A percentile compares a stretch with the other conserved stretches of the same genome.
Conservation (phyloP, 2,329 filamentous ascomycete species). For the Dothideomycetes sp. region DNA sequence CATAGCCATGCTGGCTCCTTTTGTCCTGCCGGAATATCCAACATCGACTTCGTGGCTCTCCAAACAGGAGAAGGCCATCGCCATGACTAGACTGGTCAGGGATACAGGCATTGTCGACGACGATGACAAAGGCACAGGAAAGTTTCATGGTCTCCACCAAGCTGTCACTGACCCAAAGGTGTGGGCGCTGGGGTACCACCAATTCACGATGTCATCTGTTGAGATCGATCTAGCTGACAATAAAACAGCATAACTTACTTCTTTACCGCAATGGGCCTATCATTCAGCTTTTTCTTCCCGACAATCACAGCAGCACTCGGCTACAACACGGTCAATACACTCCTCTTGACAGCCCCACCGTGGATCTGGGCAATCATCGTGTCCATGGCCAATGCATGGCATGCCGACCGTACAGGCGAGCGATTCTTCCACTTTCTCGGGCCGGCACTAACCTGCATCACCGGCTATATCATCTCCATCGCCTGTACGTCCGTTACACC, state of each 20-base stretch:
- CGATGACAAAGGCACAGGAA: slow-evolving; percentile 34
- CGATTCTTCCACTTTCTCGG: slow-evolving; percentile 48
- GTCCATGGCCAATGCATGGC: slow-evolving; percentile 11
- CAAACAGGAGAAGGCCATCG: slow-evolving; percentile 22
- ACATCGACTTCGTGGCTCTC: slow-evolving; percentile 26
- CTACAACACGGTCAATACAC: slow-evolving; percentile 25
- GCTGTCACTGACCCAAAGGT: slow-evolving; percentile 15
- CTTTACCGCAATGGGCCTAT: slow-evolving; percentile 6
- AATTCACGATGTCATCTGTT: no score
- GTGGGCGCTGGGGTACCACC: slow-evolving; percentile 10
- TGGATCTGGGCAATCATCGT: slow-evolving; percentile 20
- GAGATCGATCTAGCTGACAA: no score
- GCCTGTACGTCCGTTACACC: slow-evolving; percentile 44
- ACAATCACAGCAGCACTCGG: slow-evolving; percentile 26
- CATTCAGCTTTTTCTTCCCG: slow-evolving; percentile 22
- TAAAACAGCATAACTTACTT: no score
- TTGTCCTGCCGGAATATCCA: slow-evolving; percentile 38
- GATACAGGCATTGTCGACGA: slow-evolving; percentile 24
- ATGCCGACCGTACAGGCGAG: slow-evolving; percentile 18
- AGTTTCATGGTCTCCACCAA: slow-evolving; percentile 11
- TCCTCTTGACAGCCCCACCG: slow-evolving; percentile 21
- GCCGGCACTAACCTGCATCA: slow-evolving; percentile 41
- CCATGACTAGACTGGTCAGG: slow-evolving; percentile 27
- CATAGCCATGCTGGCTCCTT: slow-evolving; percentile 46
- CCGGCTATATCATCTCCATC: slow-evolving; percentile 51